phyloP scores from a whole-genome alignment of 495 filamentous ascomycete species.

The Penicillium verhagenii region DNA sequence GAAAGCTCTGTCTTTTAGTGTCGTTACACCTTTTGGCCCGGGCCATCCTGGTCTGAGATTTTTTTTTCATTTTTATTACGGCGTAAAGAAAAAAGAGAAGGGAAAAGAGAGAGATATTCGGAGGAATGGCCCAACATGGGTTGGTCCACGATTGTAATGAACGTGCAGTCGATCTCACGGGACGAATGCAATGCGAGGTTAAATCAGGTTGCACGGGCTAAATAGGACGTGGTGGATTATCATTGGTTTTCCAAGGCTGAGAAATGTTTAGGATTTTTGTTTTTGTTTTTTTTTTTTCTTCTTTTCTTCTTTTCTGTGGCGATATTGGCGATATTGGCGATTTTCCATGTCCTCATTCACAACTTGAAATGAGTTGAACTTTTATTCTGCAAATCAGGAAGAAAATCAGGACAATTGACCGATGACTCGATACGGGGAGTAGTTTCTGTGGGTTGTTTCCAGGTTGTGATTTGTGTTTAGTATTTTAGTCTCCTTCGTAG shows the following conservation, averaged over 20 bases:
- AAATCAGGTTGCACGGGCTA: constrained; percentile 27
- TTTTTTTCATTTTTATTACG: too few species aligned
- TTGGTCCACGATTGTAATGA: constrained; percentile 19
- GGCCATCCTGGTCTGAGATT: constrained; percentile 18
- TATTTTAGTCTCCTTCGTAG: too few species aligned
- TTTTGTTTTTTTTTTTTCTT: too few species aligned
- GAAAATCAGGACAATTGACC: not conserved
- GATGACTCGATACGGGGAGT: not conserved
- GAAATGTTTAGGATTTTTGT: too few species aligned
- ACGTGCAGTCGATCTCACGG: constrained; percentile 37
- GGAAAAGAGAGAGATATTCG: not conserved
- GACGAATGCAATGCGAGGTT: constrained; percentile 38
- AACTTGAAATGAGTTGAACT: too few species aligned
- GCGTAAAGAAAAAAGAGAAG: too few species aligned
- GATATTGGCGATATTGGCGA: too few species aligned
- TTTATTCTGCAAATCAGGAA: too few species aligned
- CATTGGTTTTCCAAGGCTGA: constrained; percentile 17
- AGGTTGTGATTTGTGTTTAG: too few species aligned
- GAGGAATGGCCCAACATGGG: constrained; percentile 11
- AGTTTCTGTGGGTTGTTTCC: too few species aligned
- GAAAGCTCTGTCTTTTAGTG: not conserved
- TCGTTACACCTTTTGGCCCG: constrained; percentile 28
- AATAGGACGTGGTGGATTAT: constrained; percentile 16
- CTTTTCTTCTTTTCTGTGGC: too few species aligned
- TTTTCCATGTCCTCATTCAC: too few species aligned